Evolutionary conservation across 2,329 filamentous ascomycete species (phyloP).

Genomic region (Colletotrichum navitas): DNA sequence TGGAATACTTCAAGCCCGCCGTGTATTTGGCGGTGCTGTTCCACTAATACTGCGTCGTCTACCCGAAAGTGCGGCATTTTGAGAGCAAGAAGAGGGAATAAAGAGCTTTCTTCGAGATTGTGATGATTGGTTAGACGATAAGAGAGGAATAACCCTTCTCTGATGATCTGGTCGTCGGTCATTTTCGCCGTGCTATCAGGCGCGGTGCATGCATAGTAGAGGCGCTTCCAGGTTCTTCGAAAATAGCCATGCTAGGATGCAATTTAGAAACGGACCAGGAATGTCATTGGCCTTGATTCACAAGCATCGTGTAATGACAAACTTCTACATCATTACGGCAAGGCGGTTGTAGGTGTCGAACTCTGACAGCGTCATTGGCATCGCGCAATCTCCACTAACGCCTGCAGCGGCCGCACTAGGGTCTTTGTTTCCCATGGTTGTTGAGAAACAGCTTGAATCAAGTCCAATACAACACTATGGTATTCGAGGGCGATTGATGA

Average conservation of each 20-base stretch:
- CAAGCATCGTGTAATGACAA: slow-evolving; percentile 56
- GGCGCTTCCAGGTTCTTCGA: slow-evolving; percentile 78
- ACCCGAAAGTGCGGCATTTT: slow-evolving; percentile 82
- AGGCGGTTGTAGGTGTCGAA: slow-evolving; percentile 78
- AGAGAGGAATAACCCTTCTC: slow-evolving; percentile 75
- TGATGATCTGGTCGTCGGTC: slow-evolving; percentile 76
- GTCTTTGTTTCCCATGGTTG: too few relatives aligned
- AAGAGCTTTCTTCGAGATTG: slow-evolving; percentile 81
- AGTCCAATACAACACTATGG: too few relatives aligned
- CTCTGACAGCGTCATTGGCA: slow-evolving; percentile 74
- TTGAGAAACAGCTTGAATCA: too few relatives aligned
- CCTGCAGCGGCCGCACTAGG: too few relatives aligned
- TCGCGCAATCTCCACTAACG: slow-evolving; percentile 51
- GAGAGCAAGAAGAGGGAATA: slow-evolving; percentile 82
- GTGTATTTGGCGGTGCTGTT: slow-evolving; percentile 85
- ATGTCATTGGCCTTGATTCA: neutral
- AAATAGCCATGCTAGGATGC: slow-evolving; percentile 84
- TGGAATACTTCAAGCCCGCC: slow-evolving; percentile 76
- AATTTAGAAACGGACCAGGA: neutral
- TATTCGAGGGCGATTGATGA: too few relatives aligned
- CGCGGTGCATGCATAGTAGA: slow-evolving; percentile 71
- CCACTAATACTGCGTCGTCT: slow-evolving; percentile 69
- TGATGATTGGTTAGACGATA: slow-evolving; percentile 80
- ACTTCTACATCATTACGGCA: slow-evolving; percentile 80
- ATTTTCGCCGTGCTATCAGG: slow-evolving; percentile 65